Evolutionary conservation across 2,329 filamentous ascomycete genomes (phyloP).

Genomic region (Sporothrix mexicana): DNA sequence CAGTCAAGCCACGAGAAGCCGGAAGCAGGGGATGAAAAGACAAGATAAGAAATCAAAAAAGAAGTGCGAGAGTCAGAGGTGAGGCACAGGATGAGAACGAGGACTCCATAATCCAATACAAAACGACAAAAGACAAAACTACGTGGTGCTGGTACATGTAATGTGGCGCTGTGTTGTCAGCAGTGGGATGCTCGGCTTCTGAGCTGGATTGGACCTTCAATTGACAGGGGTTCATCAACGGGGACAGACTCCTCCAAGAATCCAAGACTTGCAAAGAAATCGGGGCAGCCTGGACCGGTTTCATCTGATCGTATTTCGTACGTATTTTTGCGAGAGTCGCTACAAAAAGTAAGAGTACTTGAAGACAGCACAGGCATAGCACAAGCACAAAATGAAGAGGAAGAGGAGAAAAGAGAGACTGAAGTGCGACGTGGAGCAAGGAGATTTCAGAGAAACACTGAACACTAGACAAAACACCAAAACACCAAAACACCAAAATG

Average conservation of each 20-base stretch:
- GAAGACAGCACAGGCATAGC: too few relatives aligned
- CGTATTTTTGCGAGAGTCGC: conserved; percentile 5
- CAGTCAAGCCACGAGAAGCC: conserved; percentile 20
- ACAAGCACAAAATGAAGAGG: too few relatives aligned
- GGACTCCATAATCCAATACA: too few relatives aligned
- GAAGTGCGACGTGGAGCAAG: not conserved
- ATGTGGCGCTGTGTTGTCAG: conserved; percentile 10
- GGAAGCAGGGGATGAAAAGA: not conserved
- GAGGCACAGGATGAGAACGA: not conserved
- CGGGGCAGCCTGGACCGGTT: conserved; percentile 22
- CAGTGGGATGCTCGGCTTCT: conserved; percentile 7
- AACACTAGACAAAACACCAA: too few relatives aligned
- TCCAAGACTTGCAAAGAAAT: not conserved
- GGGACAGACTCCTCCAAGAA: not conserved
- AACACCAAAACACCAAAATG: not conserved
- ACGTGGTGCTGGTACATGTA: too few relatives aligned
- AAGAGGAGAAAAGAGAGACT: not conserved
- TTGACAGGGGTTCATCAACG: not conserved
- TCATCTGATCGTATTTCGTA: conserved; percentile 9
- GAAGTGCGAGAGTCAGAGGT: not conserved
- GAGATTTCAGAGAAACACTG: too few relatives aligned
- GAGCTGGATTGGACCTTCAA: too few relatives aligned
- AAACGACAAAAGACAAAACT: too few relatives aligned
- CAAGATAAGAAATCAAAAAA: not conserved
- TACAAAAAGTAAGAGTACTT: not conserved